Percentiles rank a stretch among this genome's conserved stretches.
These are phyloP conservation scores for Trichosporon inkin DNA, from an alignment of 1,284 basidiomycete species.

Conservation along the genomic window DNA sequence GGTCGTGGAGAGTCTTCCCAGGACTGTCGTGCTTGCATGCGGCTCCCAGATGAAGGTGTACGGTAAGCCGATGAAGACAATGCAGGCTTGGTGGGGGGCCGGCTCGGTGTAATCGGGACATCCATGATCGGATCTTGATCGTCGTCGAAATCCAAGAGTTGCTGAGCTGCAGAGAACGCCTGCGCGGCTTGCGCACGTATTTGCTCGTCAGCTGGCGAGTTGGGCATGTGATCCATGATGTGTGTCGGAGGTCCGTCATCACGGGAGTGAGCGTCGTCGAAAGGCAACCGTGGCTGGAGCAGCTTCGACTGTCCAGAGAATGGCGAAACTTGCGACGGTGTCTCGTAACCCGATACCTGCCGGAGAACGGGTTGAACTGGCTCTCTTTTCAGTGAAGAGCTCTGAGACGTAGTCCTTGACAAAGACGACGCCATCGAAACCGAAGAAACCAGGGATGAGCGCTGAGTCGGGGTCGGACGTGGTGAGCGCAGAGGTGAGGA, in stretches of 20 bases:
- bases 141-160: slow-evolving; percentile 56
- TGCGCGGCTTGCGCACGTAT: slow-evolving; percentile 77
- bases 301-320: not conserved
- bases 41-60: not conserved
- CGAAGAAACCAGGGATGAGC: not conserved
- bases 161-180: slow-evolving; percentile 78
- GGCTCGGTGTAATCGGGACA: slow-evolving; percentile 28
- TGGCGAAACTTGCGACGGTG: not conserved
- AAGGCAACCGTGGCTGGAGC: not conserved
- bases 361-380: not conserved
- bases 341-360: not conserved
- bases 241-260: not conserved
- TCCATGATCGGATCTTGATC: slow-evolving; percentile 6
- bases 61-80: not conserved
- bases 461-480: not conserved
- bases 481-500: not conserved
- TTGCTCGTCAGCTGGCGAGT: slow-evolving; percentile 63
- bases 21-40: slow-evolving; percentile 3
- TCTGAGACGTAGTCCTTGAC: not conserved
- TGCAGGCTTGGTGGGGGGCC: slow-evolving; percentile 19
- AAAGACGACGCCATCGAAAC: not conserved
- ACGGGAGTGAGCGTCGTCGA: not conserved
- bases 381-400: not conserved
- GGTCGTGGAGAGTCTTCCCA: slow-evolving; percentile 44
- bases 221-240: not conserved